Evolutionary conservation across 148 eudicot species (phyloP).

Genomic region (Talinum fruticosum): DNA sequence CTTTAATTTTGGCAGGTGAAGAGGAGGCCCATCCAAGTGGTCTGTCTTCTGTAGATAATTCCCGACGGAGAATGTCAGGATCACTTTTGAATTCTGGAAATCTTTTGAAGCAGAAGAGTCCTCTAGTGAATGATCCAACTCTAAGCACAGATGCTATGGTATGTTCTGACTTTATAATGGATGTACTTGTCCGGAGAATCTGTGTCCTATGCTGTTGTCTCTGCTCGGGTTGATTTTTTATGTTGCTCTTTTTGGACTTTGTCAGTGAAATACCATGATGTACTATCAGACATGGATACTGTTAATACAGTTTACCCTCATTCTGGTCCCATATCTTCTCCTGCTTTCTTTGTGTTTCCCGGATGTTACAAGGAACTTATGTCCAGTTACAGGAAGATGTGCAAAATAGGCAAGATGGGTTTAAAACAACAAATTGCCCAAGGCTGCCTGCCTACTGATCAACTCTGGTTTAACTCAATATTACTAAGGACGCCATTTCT

Average conservation of each 20-base stretch:
- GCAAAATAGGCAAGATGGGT: not conserved
- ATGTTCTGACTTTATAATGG: constrained; percentile 12
- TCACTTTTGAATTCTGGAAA: constrained; percentile 52
- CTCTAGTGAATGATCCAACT: constrained; percentile 59
- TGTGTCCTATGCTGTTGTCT: not conserved
- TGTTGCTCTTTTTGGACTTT: not conserved
- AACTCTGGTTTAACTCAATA: not conserved
- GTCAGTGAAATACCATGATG: not conserved
- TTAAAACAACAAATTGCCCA: not conserved
- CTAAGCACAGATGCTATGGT: constrained; percentile 69
- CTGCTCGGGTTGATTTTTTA: not conserved
- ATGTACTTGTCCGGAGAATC: not conserved
- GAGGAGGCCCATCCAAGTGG: constrained; percentile 54
- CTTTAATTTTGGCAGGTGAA: constrained; percentile 43
- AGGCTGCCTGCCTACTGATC: not conserved
- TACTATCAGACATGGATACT: not conserved
- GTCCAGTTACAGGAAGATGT: not conserved
- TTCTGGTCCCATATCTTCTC: not conserved
- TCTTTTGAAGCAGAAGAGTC: constrained; percentile 65
- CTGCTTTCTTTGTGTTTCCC: not conserved
- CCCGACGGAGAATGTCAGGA: constrained; percentile 60
- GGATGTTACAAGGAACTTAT: not conserved
- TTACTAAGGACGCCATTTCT: not conserved
- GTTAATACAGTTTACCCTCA: not conserved
- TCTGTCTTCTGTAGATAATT: constrained; percentile 47